Conservation (phyloP, 1,284 basidiomycete genomes). For the Ustilago sp. region DNA sequence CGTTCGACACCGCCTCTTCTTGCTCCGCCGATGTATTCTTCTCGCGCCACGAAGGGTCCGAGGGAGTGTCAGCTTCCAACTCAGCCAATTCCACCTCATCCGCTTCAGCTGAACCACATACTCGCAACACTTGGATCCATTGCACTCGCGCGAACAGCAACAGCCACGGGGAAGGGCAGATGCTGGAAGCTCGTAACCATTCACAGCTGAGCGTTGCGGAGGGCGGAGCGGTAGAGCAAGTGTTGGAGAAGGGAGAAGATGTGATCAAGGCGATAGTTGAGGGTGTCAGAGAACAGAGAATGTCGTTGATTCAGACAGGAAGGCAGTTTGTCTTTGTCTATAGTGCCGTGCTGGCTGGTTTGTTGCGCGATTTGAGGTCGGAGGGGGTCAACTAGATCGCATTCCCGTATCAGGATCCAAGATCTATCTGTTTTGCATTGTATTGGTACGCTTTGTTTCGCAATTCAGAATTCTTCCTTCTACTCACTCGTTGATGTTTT, state of each 20-base stretch:
- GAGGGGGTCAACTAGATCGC: slow-evolving; percentile 19
- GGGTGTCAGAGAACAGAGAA: slow-evolving; percentile 64
- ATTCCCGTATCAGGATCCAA: too few species aligned
- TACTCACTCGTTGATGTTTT: not conserved
- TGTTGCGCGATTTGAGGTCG: slow-evolving; percentile 48
- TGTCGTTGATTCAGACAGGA: slow-evolving; percentile 66
- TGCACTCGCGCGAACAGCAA: slow-evolving; percentile 11
- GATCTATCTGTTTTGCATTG: too few species aligned
- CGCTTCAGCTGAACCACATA: slow-evolving; percentile 11
- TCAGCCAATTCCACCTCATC: slow-evolving; percentile 7
- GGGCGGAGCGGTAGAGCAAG: slow-evolving; percentile 21
- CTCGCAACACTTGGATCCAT: slow-evolving; percentile 19
- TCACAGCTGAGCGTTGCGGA: not conserved
- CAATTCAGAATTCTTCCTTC: not conserved
- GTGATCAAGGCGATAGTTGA: slow-evolving; percentile 44
- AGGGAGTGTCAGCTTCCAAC: slow-evolving; percentile 31
- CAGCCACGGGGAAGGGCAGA: slow-evolving; percentile 3
- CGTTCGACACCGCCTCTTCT: slow-evolving; percentile 20
- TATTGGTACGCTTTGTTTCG: not conserved
- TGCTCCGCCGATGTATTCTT: slow-evolving; percentile 12
- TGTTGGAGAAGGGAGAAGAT: slow-evolving; percentile 37
- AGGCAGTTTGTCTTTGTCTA: slow-evolving; percentile 68
- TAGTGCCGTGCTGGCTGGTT: slow-evolving; percentile 56
- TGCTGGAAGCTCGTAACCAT: slow-evolving; percentile 1
- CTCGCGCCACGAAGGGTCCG: not conserved